phyloP scores from a whole-genome alignment of 176 grass and related monocot genomes.

The Rhynchospora tenuis region DNA sequence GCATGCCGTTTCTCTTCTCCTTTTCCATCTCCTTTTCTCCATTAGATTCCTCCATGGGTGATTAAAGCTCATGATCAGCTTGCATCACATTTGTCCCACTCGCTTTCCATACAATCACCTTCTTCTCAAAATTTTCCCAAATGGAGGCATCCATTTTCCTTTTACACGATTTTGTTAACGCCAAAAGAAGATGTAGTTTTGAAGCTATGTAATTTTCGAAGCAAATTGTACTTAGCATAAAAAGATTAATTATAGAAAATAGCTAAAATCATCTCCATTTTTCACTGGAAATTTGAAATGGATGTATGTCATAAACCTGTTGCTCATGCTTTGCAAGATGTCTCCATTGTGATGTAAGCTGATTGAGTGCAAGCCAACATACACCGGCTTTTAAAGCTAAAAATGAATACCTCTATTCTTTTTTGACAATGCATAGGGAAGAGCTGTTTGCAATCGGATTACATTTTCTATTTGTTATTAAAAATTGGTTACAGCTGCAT shows the following conservation, averaged over 20 bases:
- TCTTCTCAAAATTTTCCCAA: neutral
- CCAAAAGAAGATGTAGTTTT: neutral
- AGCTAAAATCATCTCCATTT: neutral
- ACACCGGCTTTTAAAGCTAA: conserved; percentile 30
- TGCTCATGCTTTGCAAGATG: conserved; percentile 8
- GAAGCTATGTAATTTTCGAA: neutral
- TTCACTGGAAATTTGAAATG: neutral
- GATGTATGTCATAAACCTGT: neutral
- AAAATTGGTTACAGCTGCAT: neutral
- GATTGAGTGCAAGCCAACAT: conserved; percentile 26
- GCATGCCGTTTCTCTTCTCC: conserved; percentile 38
- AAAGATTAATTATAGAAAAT: neutral
- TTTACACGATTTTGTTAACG: neutral
- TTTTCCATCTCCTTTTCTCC: conserved; percentile 18
- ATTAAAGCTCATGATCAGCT: conserved; percentile 60
- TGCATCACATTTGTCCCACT: conserved; percentile 36
- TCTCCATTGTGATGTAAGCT: conserved; percentile 15
- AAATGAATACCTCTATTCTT: conserved; percentile 28
- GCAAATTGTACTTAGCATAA: neutral
- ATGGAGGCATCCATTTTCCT: neutral
- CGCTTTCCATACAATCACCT: neutral
- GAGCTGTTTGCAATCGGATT: neutral
- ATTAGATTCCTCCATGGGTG: conserved; percentile 45
- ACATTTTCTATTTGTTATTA: conserved; percentile 2
- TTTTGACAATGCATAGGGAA: conserved; percentile 15